phyloP scores from a whole-genome alignment of 2,329 filamentous ascomycete species.

The Allantophomopsis lycopodina region DNA sequence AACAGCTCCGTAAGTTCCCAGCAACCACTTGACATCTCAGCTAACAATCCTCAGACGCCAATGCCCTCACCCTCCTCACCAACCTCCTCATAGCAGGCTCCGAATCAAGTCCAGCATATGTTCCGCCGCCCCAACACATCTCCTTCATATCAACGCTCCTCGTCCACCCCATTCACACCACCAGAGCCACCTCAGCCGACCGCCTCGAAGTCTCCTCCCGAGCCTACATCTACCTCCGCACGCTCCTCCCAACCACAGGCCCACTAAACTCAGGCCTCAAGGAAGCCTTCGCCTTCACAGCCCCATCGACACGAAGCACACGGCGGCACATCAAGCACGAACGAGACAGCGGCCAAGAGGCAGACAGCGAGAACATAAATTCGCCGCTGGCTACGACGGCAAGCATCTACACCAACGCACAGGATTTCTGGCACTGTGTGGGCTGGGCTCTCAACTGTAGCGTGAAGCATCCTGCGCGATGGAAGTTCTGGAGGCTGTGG shows the following conservation, averaged over 20 bases:
- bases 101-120: conserved; percentile 28
- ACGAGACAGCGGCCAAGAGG: conserved; percentile 21
- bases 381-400: conserved; percentile 47
- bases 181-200: conserved; percentile 47
- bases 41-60: conserved; percentile 25
- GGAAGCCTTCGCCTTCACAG: conserved; percentile 58
- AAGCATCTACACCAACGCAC: conserved; percentile 60
- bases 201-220: conserved; percentile 48
- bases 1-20: conserved; percentile 46
- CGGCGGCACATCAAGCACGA: conserved; percentile 11
- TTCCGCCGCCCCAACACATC: conserved; percentile 61
- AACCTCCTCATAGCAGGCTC: conserved; percentile 43
- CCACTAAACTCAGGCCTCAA: conserved; percentile 55
- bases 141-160: conserved; percentile 68
- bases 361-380: conserved; percentile 37
- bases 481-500: conserved; percentile 73
- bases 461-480: conserved; percentile 54
- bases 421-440: conserved; percentile 78
- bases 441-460: conserved; percentile 95
- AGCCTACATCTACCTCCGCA: conserved; percentile 57
- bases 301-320: conserved; percentile 11
- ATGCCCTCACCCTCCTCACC: conserved; percentile 50
- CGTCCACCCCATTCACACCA: conserved; percentile 72
- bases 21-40: conserved; percentile 1
- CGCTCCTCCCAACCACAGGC: conserved; percentile 50